Base-by-base conservation (phyloP, 306 rosid species). In the Vigna radiata region DNA sequence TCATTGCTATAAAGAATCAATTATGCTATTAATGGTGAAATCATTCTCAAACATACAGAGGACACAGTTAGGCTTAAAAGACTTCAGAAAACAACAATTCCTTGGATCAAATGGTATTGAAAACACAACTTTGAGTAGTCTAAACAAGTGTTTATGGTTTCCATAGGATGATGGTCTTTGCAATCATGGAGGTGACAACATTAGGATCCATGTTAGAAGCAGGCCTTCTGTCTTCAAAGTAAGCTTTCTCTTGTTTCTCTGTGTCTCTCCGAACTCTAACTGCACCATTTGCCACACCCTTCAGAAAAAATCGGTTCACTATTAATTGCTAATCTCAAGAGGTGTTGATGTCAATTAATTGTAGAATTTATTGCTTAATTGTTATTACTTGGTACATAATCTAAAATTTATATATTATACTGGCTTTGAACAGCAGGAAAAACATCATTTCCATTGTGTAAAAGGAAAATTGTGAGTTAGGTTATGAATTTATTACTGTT, bases 141-240 rank as follows among this genome's bases (percentile, higher is more conserved):
- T 68, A 29, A 60, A 29, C 16, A 1, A 7, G 48, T 23, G 21
- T 44, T 44, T 77, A 90, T 68, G 90, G 89, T 17, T 88, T 84
- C 91, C 88, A 85, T 37, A 88, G 86, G 58, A 90, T 53, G 71
- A 93, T 90, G 9, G 96, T 88, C 19, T 90, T 89, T 8, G 89
- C 92, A 12, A 90, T 83, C 90, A 88, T 73, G 68, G 96, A 90
- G 53, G 96, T 87, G 21, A 90, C 96, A 2, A 90, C 85, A 68
- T 90, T 88, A 0, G 96, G 96, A 73, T 90, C 93, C 96, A 90
- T 90, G 61, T 88, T 90, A 37, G 93, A 90, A 41, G 96, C 85
- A 4, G 96, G 96, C 91, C 96, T 90, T 78, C 96, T 78, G 60
- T 90, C 96, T 73, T 90, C 91, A 72, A 88, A 90, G 75, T 90